phyloP scores from a whole-genome alignment of 306 rosid genomes.

The Citrullus colocynthis region DNA sequence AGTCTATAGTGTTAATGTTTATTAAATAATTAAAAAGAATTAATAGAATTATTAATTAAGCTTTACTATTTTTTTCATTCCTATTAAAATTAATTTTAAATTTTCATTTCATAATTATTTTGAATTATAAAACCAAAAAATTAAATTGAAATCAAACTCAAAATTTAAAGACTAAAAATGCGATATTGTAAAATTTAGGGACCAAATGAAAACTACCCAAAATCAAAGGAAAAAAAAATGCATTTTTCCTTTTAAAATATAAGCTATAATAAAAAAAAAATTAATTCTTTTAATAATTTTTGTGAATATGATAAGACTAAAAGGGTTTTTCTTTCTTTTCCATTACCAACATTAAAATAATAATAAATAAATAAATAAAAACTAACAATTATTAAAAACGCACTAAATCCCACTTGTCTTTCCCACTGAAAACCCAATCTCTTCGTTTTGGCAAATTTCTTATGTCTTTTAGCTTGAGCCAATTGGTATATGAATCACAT shows the following conservation, averaged over 20 bases:
- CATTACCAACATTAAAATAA: background rate
- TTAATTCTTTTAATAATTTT: background rate
- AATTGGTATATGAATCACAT: background rate
- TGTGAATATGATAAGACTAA: background rate
- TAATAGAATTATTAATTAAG: no score
- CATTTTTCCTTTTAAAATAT: background rate
- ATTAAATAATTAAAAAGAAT: no score
- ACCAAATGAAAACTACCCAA: no score
- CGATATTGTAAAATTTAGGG: no score
- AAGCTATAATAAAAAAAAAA: background rate
- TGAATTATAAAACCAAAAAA: no score
- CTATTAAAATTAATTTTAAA: no score
- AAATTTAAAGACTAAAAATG: no score
- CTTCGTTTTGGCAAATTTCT: background rate
- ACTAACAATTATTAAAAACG: background rate
- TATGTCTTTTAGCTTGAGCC: background rate
- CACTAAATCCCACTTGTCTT: constrained; percentile 1
- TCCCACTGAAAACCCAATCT: background rate
- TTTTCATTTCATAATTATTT: no score
- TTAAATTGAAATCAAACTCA: no score
- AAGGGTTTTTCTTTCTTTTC: background rate
- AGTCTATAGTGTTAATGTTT: no score
- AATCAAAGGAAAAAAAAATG: no score
- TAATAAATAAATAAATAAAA: background rate
- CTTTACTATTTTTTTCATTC: no score